Conservation (phyloP, 2,329 filamentous ascomycete species). For the Alternaria viburni region DNA sequence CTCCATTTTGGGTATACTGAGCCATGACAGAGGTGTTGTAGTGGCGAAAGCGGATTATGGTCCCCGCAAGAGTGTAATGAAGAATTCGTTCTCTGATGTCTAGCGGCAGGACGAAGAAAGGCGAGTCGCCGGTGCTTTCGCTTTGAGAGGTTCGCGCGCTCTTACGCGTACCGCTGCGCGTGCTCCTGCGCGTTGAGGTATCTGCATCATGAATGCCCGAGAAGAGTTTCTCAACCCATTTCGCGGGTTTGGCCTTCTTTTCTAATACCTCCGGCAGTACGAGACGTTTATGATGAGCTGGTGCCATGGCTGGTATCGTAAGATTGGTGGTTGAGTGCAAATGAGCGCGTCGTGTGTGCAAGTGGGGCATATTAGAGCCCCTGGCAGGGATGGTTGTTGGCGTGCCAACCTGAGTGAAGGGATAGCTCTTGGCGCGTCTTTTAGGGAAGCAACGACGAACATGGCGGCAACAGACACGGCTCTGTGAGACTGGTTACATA, state of each 20-base stretch:
- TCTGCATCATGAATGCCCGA: background rate
- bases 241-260: background rate
- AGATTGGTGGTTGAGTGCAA: background rate
- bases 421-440: background rate
- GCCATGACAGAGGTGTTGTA: conserved; percentile 1
- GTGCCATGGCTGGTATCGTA: background rate
- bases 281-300: background rate
- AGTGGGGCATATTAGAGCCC: background rate
- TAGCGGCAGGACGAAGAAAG: background rate
- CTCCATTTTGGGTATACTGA: background rate
- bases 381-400: background rate
- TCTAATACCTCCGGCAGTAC: background rate
- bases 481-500: background rate
- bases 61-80: background rate
- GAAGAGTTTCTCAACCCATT: background rate
- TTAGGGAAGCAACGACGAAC: background rate
- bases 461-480: background rate
- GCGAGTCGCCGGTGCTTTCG: background rate
- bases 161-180: background rate
- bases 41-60: background rate
- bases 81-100: background rate
- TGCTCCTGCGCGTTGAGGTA: background rate
- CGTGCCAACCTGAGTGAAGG: background rate
- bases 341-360: background rate
- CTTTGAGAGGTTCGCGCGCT: background rate